phyloP scores from a whole-genome alignment of 192 early-diverging fungal genomes.

The Phycomyces nitens region DNA sequence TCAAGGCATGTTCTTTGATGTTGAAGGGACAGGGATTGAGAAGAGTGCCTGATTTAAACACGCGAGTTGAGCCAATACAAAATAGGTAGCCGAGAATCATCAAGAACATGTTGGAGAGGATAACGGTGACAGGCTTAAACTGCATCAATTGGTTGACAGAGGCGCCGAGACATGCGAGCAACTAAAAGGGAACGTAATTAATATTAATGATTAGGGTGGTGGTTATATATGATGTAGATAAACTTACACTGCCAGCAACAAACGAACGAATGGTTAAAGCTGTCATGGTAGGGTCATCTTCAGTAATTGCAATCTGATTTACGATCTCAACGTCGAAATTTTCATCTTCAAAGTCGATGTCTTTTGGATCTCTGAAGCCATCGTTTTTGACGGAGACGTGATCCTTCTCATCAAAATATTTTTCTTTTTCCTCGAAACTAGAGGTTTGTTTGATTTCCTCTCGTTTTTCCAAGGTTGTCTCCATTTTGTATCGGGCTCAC shows the following conservation, averaged over 20 bases:
- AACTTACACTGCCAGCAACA: constrained; percentile 57
- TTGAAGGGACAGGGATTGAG: constrained; percentile 43
- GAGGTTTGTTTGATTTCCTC: too few species aligned
- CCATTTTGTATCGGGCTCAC: too few species aligned
- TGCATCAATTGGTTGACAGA: constrained; percentile 72
- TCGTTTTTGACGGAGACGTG: neutral
- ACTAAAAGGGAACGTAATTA: too few species aligned
- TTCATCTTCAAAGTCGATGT: constrained; percentile 14
- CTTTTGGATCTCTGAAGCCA: neutral
- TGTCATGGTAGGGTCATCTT: constrained; percentile 57
- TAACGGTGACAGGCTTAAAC: constrained; percentile 75
- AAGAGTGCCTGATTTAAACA: constrained; percentile 46
- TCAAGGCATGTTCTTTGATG: constrained; percentile 33
- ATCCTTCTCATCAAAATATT: too few species aligned
- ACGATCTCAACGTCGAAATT: constrained; percentile 11
- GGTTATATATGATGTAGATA: neutral
- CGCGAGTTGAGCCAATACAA: constrained; percentile 56
- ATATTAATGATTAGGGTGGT: too few species aligned
- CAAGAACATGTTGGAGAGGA: constrained; percentile 61
- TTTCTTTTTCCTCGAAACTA: too few species aligned
- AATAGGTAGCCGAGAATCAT: constrained; percentile 70
- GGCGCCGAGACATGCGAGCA: constrained; percentile 49
- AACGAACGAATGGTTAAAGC: constrained; percentile 65
- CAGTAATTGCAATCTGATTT: constrained; percentile 15
- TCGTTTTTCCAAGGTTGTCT: too few species aligned